These are phyloP conservation scores for Vanrija sp. DNA, from an alignment of 1,284 basidiomycete species.

Conservation along the genomic window DNA sequence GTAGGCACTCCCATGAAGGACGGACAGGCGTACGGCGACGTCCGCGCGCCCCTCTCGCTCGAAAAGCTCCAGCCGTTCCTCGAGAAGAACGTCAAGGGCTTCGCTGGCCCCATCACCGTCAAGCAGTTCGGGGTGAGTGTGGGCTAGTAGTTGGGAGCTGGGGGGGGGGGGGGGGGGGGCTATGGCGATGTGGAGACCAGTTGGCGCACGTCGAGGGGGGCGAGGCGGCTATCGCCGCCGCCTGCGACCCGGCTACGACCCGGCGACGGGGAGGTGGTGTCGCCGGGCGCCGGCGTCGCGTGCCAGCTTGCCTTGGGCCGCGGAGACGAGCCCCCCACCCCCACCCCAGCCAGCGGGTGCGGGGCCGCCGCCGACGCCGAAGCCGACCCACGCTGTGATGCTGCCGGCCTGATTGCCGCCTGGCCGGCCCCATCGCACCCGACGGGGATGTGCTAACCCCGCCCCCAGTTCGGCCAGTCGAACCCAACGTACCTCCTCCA, in stretches of 20 bases:
- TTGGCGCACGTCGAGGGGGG: constrained; percentile 78
- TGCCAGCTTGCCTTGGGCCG: no score
- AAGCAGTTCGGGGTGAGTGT: constrained; percentile 82
- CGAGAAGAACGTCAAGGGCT: constrained; percentile 55
- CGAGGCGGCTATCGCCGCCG: no score
- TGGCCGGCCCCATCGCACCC: no score
- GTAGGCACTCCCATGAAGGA: neutral
- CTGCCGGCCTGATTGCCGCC: no score
- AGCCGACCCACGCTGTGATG: no score
- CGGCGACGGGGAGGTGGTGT: no score
- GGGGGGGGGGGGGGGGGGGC: no score
- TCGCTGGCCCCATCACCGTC: constrained; percentile 67
- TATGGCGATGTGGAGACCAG: constrained; percentile 48
- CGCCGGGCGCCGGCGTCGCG: no score
- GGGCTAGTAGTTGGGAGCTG: constrained; percentile 16
- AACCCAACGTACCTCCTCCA: constrained; percentile 78
- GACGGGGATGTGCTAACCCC: neutral
- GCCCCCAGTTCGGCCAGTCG: constrained; percentile 55
- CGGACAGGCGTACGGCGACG: constrained; percentile 11
- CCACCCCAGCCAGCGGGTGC: no score
- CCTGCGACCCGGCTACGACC: no score
- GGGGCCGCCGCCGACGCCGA: no score
- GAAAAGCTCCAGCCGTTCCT: constrained; percentile 67
- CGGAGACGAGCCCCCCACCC: no score
- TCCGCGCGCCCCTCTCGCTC: constrained; percentile 68